These are phyloP conservation scores for Laburnicola sp. DNA, from an alignment of 2,329 filamentous ascomycete genomes.

Conservation along the genomic window DNA sequence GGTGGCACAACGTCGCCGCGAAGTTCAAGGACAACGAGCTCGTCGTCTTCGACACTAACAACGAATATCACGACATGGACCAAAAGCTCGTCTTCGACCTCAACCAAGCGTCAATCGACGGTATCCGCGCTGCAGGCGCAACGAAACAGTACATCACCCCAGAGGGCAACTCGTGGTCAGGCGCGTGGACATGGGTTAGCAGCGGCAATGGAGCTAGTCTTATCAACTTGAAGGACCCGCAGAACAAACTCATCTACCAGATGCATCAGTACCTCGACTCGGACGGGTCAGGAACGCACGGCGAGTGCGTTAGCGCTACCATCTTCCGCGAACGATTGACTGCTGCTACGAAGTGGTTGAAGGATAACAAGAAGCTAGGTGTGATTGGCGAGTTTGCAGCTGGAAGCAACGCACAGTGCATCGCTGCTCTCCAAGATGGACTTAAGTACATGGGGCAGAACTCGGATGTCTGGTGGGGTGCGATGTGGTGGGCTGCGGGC, in stretches of 20 bases:
- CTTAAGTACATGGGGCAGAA: constrained; percentile 54
- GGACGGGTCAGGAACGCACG: constrained; percentile 57
- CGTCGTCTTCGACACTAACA: constrained; percentile 54
- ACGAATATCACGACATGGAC: constrained; percentile 53
- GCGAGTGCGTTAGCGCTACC: constrained; percentile 56
- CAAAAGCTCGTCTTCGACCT: constrained; percentile 50
- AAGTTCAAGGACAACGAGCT: constrained; percentile 47
- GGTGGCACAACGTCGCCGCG: constrained; percentile 49
- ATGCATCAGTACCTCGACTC: constrained; percentile 66
- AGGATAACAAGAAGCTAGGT: constrained; percentile 56
- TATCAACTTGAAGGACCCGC: constrained; percentile 54
- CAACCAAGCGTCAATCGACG: constrained; percentile 54
- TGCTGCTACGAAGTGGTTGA: constrained; percentile 58
- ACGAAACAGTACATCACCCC: constrained; percentile 62
- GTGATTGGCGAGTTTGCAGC: constrained; percentile 61
- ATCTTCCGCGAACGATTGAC: constrained; percentile 57
- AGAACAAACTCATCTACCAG: constrained; percentile 60
- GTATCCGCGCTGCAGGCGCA: constrained; percentile 50
- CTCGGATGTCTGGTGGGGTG: constrained; percentile 58
- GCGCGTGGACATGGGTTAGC: constrained; percentile 55
- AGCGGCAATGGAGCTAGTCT: constrained; percentile 52
- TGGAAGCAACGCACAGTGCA: constrained; percentile 55
- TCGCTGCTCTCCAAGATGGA: constrained; percentile 55
- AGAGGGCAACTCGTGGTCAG: constrained; percentile 57
- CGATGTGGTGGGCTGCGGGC: constrained; percentile 60